phyloP scores from a whole-genome alignment of 164 flowering plant genomes.

The Warburgia ugandensis region DNA sequence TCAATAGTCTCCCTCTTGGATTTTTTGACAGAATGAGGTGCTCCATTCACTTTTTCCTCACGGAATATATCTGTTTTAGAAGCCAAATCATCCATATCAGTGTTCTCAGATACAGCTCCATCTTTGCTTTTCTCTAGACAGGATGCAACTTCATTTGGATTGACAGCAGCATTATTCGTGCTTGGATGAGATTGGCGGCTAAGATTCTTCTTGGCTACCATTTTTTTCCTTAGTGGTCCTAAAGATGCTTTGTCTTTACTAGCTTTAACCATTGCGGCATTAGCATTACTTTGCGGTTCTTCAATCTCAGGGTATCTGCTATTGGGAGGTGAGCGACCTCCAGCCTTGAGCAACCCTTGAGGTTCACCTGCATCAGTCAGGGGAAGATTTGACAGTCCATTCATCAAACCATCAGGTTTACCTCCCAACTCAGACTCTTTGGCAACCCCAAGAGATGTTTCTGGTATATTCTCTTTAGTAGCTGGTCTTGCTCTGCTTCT shows the following conservation, averaged over 20 bases:
- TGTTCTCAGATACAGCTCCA: background rate
- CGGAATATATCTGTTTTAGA: slow-evolving; percentile 9
- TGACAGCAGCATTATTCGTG: slow-evolving; percentile 8
- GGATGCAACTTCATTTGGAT: slow-evolving; percentile 10
- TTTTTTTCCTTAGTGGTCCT: slow-evolving; percentile 29
- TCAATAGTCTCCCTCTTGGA: too few species aligned
- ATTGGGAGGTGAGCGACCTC: slow-evolving; percentile 12
- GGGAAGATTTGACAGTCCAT: slow-evolving; percentile 5
- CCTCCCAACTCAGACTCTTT: slow-evolving; percentile 1
- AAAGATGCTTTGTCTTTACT: slow-evolving; percentile 15
- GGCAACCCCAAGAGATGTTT: slow-evolving; percentile 7
- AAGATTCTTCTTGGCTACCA: slow-evolving; percentile 31
- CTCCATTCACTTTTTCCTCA: slow-evolving; percentile 6
- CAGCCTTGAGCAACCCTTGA: slow-evolving; percentile 17
- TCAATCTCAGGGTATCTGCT: slow-evolving; percentile 8
- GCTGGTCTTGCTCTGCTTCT: background rate
- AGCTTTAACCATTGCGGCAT: slow-evolving; percentile 12
- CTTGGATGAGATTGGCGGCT: slow-evolving; percentile 35
- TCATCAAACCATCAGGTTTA: slow-evolving; percentile 3
- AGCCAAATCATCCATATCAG: slow-evolving; percentile 7
- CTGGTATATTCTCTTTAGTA: slow-evolving; percentile 8
- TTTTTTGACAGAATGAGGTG: slow-evolving; percentile 6
- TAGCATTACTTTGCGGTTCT: slow-evolving; percentile 10
- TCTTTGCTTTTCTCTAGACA: background rate
- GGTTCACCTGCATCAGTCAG: slow-evolving; percentile 11